Conservation (phyloP, 192 early-diverging fungal genomes). For the Podila horticola region DNA sequence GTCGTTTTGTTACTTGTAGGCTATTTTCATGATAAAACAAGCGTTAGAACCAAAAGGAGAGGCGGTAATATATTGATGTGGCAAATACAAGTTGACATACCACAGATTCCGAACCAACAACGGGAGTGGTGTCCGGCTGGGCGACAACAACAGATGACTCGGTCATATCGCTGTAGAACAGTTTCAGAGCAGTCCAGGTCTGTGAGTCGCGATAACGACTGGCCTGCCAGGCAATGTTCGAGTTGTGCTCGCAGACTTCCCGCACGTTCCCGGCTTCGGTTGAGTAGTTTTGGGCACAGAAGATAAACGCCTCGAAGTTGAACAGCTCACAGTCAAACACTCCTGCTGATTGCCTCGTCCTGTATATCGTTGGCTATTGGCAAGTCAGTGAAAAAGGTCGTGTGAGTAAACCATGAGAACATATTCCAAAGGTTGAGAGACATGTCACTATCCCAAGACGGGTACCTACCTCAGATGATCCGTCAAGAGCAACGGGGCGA, state of each 20-base stretch:
- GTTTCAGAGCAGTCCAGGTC: slow-evolving; percentile 78
- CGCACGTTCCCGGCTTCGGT: slow-evolving; percentile 60
- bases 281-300: slow-evolving; percentile 74
- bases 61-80: too few species aligned
- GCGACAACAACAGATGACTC: slow-evolving; percentile 27
- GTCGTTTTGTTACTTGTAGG: neutral
- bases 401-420: neutral
- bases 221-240: slow-evolving; percentile 71
- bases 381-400: neutral
- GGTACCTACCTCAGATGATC: slow-evolving; percentile 44
- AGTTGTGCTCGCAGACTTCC: slow-evolving; percentile 68
- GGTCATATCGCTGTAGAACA: slow-evolving; percentile 64
- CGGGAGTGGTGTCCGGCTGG: slow-evolving; percentile 15
- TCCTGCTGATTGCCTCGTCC: slow-evolving; percentile 41
- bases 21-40: too few species aligned
- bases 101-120: neutral
- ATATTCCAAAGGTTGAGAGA: neutral
- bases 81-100: neutral
- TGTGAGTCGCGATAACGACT: slow-evolving; percentile 71
- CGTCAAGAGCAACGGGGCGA: slow-evolving; percentile 28
- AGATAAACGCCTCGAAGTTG: slow-evolving; percentile 71
- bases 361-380: slow-evolving; percentile 26
- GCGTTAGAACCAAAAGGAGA: too few species aligned
- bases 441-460: neutral
- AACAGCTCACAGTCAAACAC: slow-evolving; percentile 59